Conservation (phyloP, 1,284 basidiomycete species). For the Flammula alnicola region DNA sequence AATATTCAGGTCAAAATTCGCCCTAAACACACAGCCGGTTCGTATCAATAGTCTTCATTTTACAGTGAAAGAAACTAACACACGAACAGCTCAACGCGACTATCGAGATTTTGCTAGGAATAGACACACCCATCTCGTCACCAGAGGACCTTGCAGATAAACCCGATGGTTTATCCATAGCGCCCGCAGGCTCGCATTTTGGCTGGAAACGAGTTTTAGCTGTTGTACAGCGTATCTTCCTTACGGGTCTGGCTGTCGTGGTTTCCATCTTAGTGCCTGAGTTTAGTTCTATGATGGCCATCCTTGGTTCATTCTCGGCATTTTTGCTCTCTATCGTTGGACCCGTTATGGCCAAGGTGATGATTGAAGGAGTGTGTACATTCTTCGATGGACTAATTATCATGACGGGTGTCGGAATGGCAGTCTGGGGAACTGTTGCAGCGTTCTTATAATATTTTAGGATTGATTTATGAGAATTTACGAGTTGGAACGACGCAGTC, state of each 20-base stretch:
- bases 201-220: slow-evolving; percentile 50
- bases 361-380: slow-evolving; percentile 51
- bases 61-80: slow-evolving; percentile 1
- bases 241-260: slow-evolving; percentile 65
- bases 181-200: slow-evolving; percentile 30
- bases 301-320: slow-evolving; percentile 86
- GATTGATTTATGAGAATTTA: not conserved
- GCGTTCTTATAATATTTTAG: slow-evolving; percentile 48
- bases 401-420: slow-evolving; percentile 64
- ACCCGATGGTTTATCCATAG: slow-evolving; percentile 31
- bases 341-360: slow-evolving; percentile 8
- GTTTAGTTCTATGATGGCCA: slow-evolving; percentile 90
- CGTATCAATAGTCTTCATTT: slow-evolving; percentile 30
- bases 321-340: slow-evolving; percentile 59
- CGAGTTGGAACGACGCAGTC: not conserved
- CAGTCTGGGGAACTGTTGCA: slow-evolving; percentile 78
- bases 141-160: slow-evolving; percentile 47
- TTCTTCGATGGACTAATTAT: slow-evolving; percentile 62
- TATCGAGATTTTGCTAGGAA: slow-evolving; percentile 74
- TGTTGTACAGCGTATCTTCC: slow-evolving; percentile 59
- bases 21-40: slow-evolving; percentile 83
- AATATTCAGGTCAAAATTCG: slow-evolving; percentile 78
- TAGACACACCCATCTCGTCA: slow-evolving; percentile 50
- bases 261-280: slow-evolving; percentile 84
- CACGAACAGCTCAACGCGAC: slow-evolving; percentile 71